Evolutionary conservation across 2,329 filamentous ascomycete species (phyloP), one percentile per base, ranked within the genome.

Genomic region (Cladorrhinum sp.): DNA sequence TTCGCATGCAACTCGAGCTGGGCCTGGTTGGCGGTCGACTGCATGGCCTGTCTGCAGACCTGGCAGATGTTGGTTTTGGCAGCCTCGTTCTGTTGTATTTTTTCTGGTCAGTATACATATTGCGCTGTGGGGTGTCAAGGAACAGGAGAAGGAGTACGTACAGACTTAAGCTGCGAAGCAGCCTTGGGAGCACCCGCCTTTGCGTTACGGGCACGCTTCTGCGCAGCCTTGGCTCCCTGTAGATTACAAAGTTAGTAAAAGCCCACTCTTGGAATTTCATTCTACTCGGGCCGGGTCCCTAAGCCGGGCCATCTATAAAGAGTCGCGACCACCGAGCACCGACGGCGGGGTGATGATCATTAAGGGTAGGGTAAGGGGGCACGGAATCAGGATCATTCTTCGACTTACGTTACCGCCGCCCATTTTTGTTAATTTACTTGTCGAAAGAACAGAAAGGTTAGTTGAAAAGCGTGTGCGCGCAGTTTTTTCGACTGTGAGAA

Each of bases 61-160:
- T 84, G 78, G 82, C 90, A 93, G 75, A 91, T 87, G 75, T 92
- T 90, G 71, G 84, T 87, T 79, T 86, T 89, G 62, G 90, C 89
- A 67, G 87, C 80, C 68, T 83, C 80, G 78, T 92, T 92, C 87
- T 90, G 66, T 62, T 50, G 8, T 32, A 9, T 36, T 6, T 45
- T 16, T 22, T 16, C 12, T 16, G 36, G 60, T 61, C 25, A 59
- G 59, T n/a, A n/a, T n/a, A 50, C 20, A 3, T 12, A 24, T 7
- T 2, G 18, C n/a, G 18, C 5, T 48, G 13, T n/a, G 38, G 27
- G 22, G 16, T n/a, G n/a, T n/a, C n/a, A n/a, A n/a, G n/a, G n/a
- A n/a, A n/a, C n/a, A n/a, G 10, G 36, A 6, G 18, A 29, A 25
- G 5, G n/a, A 22, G 13, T 22, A 82, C 84, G 62, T 79, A 88